These are phyloP conservation scores for Fusarium secorum DNA, from an alignment of 2,329 filamentous ascomycete genomes.

Conservation along the genomic window DNA sequence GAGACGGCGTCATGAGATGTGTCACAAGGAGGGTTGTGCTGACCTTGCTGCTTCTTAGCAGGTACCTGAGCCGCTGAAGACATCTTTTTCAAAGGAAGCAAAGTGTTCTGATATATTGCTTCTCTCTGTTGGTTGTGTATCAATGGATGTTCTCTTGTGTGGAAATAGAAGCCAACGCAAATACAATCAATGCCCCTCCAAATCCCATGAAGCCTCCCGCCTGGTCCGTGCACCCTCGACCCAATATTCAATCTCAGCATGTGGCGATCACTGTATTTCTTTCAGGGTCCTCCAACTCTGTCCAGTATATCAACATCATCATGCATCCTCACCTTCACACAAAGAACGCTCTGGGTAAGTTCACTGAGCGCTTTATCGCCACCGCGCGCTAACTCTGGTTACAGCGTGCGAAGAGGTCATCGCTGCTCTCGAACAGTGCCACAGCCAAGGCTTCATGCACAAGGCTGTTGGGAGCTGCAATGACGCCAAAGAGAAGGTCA, in stretches of 20 bases:
- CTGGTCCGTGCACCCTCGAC: constrained; percentile 45
- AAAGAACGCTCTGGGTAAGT: constrained; percentile 83
- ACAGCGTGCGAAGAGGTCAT: constrained; percentile 95
- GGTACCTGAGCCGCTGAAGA: constrained; percentile 56
- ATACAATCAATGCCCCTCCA: constrained; percentile 35
- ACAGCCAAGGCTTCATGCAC: constrained; percentile 89
- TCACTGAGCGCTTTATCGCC: background rate
- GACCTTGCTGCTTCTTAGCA: constrained; percentile 80
- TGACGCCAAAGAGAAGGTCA: constrained; percentile 82
- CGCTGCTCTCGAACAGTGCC: constrained; percentile 92
- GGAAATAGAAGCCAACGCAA: constrained; percentile 15
- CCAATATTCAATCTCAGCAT: constrained; percentile 19
- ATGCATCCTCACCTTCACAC: constrained; percentile 99
- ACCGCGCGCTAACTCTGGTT: constrained; percentile 26
- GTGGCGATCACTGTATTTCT: constrained; percentile 33
- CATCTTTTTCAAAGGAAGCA: constrained; percentile 48
- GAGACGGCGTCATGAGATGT: background rate
- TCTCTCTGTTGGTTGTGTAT: constrained; percentile 16
- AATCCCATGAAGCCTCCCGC: constrained; percentile 22
- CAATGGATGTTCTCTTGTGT: constrained; percentile 7
- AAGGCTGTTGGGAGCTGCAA: constrained; percentile 93
- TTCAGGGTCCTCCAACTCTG: constrained; percentile 22
- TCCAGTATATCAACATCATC: constrained; percentile 42
- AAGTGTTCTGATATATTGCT: background rate
- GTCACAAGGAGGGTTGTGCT: constrained; percentile 20